phyloP scores from a whole-genome alignment of 1,139 yeast species.

The Candida tropicalis region DNA sequence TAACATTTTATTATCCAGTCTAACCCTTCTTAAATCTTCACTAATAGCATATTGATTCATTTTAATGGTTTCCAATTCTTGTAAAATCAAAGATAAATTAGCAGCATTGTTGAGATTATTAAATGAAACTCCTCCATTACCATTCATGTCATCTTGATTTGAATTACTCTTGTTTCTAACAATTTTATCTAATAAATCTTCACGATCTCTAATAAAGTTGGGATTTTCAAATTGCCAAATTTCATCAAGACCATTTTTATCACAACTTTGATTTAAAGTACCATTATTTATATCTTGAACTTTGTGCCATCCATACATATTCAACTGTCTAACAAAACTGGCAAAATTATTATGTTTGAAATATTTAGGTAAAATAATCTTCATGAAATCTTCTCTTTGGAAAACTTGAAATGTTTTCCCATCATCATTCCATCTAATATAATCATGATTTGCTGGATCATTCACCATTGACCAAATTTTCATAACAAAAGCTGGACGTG shows the following conservation, averaged over 20 bases:
- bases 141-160: slow-evolving; percentile 35
- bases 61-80: slow-evolving; percentile 77
- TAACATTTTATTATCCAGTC: slow-evolving; percentile 83
- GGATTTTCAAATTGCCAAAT: slow-evolving; percentile 82
- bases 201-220: slow-evolving; percentile 69
- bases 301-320: slow-evolving; percentile 99
- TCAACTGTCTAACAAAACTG: slow-evolving; percentile 89
- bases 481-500: slow-evolving; percentile 84
- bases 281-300: slow-evolving; percentile 79
- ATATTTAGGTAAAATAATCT: slow-evolving; percentile 79
- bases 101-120: slow-evolving; percentile 22
- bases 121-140: slow-evolving; percentile 6
- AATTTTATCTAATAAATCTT: slow-evolving; percentile 74
- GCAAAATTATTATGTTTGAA: slow-evolving; percentile 95
- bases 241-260: slow-evolving; percentile 44
- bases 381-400: slow-evolving; percentile 86
- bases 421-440: slow-evolving; percentile 82
- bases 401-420: slow-evolving; percentile 85
- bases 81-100: slow-evolving; percentile 59
- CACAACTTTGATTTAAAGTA: slow-evolving; percentile 55
- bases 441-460: slow-evolving; percentile 66
- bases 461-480: slow-evolving; percentile 96
- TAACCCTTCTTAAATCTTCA: slow-evolving; percentile 79
- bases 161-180: slow-evolving; percentile 48
- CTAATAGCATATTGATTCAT: slow-evolving; percentile 78